Base-by-base conservation (phyloP, 331 rosid species). In the Pyracantha coccinea region DNA sequence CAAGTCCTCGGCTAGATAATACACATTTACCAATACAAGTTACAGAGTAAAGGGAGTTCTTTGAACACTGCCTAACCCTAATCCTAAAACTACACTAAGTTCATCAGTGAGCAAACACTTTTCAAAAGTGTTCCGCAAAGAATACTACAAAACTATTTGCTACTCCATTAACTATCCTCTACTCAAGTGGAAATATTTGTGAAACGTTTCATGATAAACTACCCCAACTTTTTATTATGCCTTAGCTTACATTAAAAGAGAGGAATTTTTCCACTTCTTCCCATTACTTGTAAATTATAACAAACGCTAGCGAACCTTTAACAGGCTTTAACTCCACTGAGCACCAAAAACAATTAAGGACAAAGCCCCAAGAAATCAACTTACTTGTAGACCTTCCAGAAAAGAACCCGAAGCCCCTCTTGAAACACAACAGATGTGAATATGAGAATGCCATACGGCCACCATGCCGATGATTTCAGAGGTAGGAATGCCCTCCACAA, bases 401-500 rank as follows among this genome's bases (percentile, higher is more conserved):
- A 87, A 41, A 91, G 79, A 83, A 89, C 67, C 73, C 97, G 89
- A 52, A 93, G 96, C 15, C 66, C 96, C 87, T 93, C 98, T 88
- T 93, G 97, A 67, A 93, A 91, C 54, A 89, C 84, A 77, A 93
- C 89, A 0, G 96, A 89, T 0, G 97, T 84, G 71, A 89, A 54
- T 63, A 93, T 72, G 66, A 93, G 95, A 7, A 88, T 47, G 23
- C 78, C 87, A 65, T 87, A 91, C 8, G 97, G 97, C 97, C 97
- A 91, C 86, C 86, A 87, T 45, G 87, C 2, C 1, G 85, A 52
- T 25, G 90, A 59, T 20, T 79, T 84, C 33, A 93, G 80, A 4
- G 98, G 97, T 73, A 93, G 88, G 77, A 93, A 91, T 9, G 81
- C 88, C 73, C 97, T 88, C 98, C 98, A 93, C 33, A 93, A 47